These are phyloP conservation scores for Ophiostoma angusticollis DNA, from an alignment of 2,329 filamentous ascomycete species.

Conservation along the genomic window DNA sequence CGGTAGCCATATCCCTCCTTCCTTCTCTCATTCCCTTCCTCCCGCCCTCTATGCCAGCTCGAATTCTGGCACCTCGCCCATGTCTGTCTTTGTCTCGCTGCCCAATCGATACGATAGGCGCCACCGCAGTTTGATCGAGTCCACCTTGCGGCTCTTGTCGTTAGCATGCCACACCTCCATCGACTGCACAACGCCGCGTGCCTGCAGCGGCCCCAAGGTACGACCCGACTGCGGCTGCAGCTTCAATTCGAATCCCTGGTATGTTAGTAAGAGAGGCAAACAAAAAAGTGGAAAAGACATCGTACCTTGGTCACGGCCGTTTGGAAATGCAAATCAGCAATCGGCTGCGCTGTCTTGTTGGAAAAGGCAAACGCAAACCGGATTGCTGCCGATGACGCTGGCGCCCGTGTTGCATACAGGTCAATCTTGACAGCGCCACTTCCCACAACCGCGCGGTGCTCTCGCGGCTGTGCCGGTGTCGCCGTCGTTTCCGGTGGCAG, in stretches of 20 bases:
- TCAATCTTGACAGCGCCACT: constrained; percentile 60
- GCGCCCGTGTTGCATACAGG: constrained; percentile 53
- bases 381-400: constrained; percentile 43
- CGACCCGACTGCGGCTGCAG: constrained; percentile 79
- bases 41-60: constrained; percentile 59
- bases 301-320: constrained; percentile 83
- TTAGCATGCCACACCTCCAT: constrained; percentile 66
- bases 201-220: constrained; percentile 58
- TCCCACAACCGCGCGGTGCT: constrained; percentile 54
- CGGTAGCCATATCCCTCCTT: no score
- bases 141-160: constrained; percentile 54
- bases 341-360: constrained; percentile 58
- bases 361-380: constrained; percentile 69
- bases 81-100: constrained; percentile 54
- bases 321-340: constrained; percentile 78
- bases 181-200: constrained; percentile 64
- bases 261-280: constrained; percentile 4
- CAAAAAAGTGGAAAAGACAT: constrained; percentile 1
- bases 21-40: no score
- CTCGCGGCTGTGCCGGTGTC: constrained; percentile 34
- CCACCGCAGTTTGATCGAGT: constrained; percentile 80
- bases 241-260: constrained; percentile 64
- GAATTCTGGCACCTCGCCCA: constrained; percentile 72
- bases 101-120: constrained; percentile 67
- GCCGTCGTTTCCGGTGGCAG: constrained; percentile 46